Conservation (phyloP, 2,329 filamentous ascomycete species). For the Ramularia endophylla region DNA sequence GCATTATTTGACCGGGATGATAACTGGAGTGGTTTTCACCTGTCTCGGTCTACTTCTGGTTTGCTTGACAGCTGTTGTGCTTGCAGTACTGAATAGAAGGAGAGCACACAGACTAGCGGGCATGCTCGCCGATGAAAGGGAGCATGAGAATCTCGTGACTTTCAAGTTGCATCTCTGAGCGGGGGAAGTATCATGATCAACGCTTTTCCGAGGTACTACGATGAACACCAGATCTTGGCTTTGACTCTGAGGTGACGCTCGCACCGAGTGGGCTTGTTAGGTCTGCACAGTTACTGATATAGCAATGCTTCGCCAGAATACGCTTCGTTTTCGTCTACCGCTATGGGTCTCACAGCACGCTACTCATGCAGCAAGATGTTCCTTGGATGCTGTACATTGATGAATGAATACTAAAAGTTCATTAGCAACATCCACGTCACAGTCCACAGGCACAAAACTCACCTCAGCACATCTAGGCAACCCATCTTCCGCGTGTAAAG, state of each 20-base stretch:
- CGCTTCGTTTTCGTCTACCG: conserved; percentile 30
- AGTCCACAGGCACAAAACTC: not conserved
- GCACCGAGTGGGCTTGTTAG: too few relatives aligned
- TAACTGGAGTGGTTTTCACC: conserved; percentile 5
- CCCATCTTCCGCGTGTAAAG: not conserved
- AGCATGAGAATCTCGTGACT: conserved; percentile 4
- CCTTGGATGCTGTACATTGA: too few relatives aligned
- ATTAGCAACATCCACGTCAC: not conserved
- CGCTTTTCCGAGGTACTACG: too few relatives aligned
- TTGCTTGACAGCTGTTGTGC: conserved; percentile 4
- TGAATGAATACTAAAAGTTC: too few relatives aligned
- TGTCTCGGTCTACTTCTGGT: conserved; percentile 3
- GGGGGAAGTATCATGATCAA: too few relatives aligned
- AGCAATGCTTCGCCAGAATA: too few relatives aligned
- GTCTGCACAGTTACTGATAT: too few relatives aligned
- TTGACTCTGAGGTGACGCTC: too few relatives aligned
- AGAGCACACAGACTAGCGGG: conserved; percentile 1
- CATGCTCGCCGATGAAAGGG: conserved; percentile 2
- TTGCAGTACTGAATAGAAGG: conserved; percentile 4
- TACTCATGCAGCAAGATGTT: not conserved
- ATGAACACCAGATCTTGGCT: too few relatives aligned
- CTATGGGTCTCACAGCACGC: conserved; percentile 10
- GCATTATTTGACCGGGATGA: conserved; percentile 6
- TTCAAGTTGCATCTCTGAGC: conserved; percentile 9
- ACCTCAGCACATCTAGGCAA: conserved; percentile 3